These are phyloP conservation scores for Silene coronaria DNA, from an alignment of 179 eudicot genomes.

Conservation along the genomic window DNA sequence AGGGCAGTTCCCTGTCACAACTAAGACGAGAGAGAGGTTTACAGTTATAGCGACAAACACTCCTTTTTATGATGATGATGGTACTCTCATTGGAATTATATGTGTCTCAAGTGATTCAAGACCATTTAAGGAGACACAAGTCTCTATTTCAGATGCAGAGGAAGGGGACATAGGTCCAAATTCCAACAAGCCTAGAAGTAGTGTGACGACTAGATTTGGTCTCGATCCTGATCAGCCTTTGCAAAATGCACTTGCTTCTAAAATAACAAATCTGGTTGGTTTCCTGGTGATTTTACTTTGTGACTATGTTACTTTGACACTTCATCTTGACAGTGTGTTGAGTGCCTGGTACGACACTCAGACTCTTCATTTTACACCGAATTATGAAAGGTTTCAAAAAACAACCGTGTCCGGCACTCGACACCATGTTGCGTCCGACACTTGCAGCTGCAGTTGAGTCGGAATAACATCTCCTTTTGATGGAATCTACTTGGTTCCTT, in stretches of 20 bases:
- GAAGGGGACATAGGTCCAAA: conserved; percentile 34
- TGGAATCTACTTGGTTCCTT: conserved; percentile 16
- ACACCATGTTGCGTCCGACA: not conserved
- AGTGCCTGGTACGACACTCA: not conserved
- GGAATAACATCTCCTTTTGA: not conserved
- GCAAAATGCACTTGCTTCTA: conserved; percentile 79
- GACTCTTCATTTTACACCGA: not conserved
- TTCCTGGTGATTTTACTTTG: conserved; percentile 3
- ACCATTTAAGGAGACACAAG: conserved; percentile 43
- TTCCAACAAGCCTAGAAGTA: conserved; percentile 36
- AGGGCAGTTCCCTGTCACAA: conserved; percentile 71
- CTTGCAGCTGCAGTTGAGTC: not conserved
- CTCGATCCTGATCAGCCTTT: conserved; percentile 87
- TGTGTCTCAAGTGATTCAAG: conserved; percentile 70
- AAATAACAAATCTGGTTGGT: conserved; percentile 75
- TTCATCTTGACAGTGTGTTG: not conserved
- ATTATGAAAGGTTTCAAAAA: not conserved
- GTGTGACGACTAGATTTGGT: conserved; percentile 66
- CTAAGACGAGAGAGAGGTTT: conserved; percentile 54
- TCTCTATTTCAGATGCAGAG: conserved; percentile 25
- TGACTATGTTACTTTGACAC: not conserved
- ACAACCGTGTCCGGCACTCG: not conserved
- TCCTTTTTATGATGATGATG: conserved; percentile 82
- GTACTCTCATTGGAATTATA: conserved; percentile 63
- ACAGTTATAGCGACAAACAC: conserved; percentile 56